These are phyloP conservation scores for Spongispora temasekensis DNA, from an alignment of 1,284 basidiomycete species.

Conservation along the genomic window DNA sequence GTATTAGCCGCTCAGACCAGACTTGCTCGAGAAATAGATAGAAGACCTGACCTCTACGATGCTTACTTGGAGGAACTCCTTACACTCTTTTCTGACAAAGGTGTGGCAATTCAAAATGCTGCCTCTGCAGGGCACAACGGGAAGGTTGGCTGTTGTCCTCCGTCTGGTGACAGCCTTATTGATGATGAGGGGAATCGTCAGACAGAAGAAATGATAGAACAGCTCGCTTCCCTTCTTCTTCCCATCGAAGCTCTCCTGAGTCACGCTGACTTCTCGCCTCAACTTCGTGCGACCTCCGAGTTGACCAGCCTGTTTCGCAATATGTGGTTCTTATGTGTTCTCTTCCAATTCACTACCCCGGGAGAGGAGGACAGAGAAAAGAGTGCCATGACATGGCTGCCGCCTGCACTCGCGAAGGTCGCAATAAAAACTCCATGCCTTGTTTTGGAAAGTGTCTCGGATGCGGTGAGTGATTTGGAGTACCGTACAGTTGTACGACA, in stretches of 20 bases:
- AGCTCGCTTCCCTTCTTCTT: conserved; percentile 83
- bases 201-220: conserved; percentile 85
- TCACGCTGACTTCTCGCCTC: conserved; percentile 73
- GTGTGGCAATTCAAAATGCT: conserved; percentile 85
- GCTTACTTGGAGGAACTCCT: conserved; percentile 86
- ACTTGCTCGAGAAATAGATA: conserved; percentile 75
- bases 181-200: conserved; percentile 31
- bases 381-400: conserved; percentile 73
- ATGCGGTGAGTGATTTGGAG: conserved; percentile 89
- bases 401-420: conserved; percentile 77
- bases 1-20: conserved; percentile 87
- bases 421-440: conserved; percentile 87
- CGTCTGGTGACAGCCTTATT: conserved; percentile 1
- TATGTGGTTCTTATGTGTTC: conserved; percentile 91
- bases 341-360: conserved; percentile 72
- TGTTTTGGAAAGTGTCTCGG: conserved; percentile 80
- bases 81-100: conserved; percentile 88
- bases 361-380: conserved; percentile 47
- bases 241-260: conserved; percentile 89
- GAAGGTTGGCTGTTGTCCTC: conserved; percentile 49
- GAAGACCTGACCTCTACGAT: conserved; percentile 74
- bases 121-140: conserved; percentile 62
- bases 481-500: conserved; percentile 93
- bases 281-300: conserved; percentile 57
- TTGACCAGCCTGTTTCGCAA: conserved; percentile 88